Evolutionary conservation across 2,329 filamentous ascomycete species (phyloP), one percentile per base, ranked within the genome.

Genomic region (Aspergillus persii): DNA sequence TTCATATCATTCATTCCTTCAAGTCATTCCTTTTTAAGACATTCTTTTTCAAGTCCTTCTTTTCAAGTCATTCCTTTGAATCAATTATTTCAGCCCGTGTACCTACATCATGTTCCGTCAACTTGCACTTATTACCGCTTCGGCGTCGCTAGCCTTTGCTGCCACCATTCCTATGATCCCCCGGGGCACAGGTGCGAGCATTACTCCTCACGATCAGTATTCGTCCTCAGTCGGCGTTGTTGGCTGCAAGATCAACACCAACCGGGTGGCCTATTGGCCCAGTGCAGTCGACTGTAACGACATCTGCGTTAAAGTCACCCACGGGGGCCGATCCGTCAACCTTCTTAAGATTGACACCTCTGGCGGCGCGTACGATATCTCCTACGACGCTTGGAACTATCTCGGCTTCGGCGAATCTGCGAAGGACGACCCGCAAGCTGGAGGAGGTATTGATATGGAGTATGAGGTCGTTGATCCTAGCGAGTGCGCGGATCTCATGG

Each of bases 281-380:
- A 51, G 49, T 27, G 49, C 49, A 36, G 49, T 51, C 30, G 49
- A 51, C 27, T 51, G 49, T 27, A 51, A 51, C 4, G 49, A 51
- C 49, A 51, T 51, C 49, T 51, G 49, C 29, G 49, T 51, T 27
- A 51, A 36, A 23, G 49, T 51, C 29, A 51, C 49, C 49, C 26
- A 51, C 49, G 29, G 33, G 49, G 49, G 8, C 49, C 30, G 49
- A 29, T 51, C 49, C 49, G 27, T 51, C 49, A 12, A 51, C 49
- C 30, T 51, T 15, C 49, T 51, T 29, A 51, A 51, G 49, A 51
- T 51, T 51, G 49, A 51, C 30, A 51, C 49, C 49, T 51, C 49
- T 23, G 49, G 49, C 30, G 49, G 30, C 49, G 49, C 49, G 30
- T 51, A 51, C 30, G 49, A 51, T 8, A 51, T 51, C 30, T 51